These are phyloP conservation scores for Podaxis mareebaensis DNA, from an alignment of 768 basidiomycete species.

Conservation along the genomic window DNA sequence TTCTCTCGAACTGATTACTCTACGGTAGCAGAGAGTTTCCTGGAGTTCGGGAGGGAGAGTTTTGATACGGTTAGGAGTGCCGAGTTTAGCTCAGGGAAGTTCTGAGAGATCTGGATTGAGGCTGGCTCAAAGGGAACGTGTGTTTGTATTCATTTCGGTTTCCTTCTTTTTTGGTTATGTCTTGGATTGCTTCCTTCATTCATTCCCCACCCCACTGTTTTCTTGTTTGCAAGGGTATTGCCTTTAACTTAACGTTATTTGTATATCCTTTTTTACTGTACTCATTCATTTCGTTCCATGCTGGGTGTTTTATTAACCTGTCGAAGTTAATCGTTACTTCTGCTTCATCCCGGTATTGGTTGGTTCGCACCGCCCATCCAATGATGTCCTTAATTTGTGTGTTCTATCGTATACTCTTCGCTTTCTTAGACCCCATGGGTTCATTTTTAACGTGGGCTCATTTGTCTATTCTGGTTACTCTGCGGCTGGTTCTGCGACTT, in stretches of 20 bases:
- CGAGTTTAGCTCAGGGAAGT: background rate
- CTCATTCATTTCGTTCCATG: background rate
- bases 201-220: background rate
- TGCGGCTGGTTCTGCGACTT: background rate
- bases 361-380: slow-evolving; percentile 2
- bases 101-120: background rate
- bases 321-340: slow-evolving; percentile 1
- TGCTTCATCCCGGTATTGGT: slow-evolving; percentile 5
- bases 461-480: background rate
- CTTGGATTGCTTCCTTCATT: background rate
- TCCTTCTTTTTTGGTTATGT: background rate
- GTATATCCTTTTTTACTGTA: background rate
- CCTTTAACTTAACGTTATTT: background rate
- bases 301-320: slow-evolving; percentile 8
- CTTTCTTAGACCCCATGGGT: background rate
- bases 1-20: slow-evolving; percentile 2
- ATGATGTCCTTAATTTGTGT: slow-evolving; percentile 5
- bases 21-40: slow-evolving; percentile 39
- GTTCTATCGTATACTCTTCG: background rate
- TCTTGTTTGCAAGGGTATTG: background rate
- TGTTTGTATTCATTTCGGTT: slow-evolving; percentile 9
- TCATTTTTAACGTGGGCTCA: background rate
- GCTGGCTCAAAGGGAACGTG: background rate
- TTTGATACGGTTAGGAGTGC: slow-evolving; percentile 47
- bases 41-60: slow-evolving; percentile 52